Conservation (phyloP, 805 yeast genomes). For the Naumovozyma baii region DNA sequence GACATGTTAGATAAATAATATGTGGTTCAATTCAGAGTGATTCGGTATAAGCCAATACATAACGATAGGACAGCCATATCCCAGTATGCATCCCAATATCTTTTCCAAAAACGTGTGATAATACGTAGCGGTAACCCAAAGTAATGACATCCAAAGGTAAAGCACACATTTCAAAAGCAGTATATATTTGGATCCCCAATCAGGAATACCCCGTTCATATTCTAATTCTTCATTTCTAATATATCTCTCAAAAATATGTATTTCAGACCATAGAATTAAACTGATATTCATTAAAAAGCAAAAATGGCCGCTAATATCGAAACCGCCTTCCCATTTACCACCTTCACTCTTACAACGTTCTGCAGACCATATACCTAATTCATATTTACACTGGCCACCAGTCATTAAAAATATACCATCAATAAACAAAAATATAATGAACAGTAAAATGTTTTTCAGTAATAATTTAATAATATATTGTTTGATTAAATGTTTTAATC, state of each 20-base stretch:
- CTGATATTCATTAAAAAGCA: conserved; percentile 38
- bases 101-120: conserved; percentile 78
- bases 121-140: conserved; percentile 68
- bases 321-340: conserved; percentile 41
- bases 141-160: conserved; percentile 44
- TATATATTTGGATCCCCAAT: not conserved
- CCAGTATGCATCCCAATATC: conserved; percentile 56
- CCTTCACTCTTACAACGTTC: conserved; percentile 23
- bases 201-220: too few species aligned
- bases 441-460: conserved; percentile 19
- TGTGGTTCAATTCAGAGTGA: conserved; percentile 2
- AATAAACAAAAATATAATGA: conserved; percentile 22
- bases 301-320: conserved; percentile 47
- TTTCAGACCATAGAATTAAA: conserved; percentile 33
- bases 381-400: conserved; percentile 28
- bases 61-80: conserved; percentile 41
- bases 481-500: conserved; percentile 6
- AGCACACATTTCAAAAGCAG: conserved; percentile 5
- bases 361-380: conserved; percentile 22
- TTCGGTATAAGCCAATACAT: conserved; percentile 34
- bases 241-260: conserved; percentile 11
- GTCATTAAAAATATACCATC: conserved; percentile 28
- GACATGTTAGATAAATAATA: too few species aligned
- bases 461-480: conserved; percentile 20
- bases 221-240: conserved; percentile 6